phyloP scores from a whole-genome alignment of 2,329 filamentous ascomycete species.

The Thielaviopsis populi region DNA sequence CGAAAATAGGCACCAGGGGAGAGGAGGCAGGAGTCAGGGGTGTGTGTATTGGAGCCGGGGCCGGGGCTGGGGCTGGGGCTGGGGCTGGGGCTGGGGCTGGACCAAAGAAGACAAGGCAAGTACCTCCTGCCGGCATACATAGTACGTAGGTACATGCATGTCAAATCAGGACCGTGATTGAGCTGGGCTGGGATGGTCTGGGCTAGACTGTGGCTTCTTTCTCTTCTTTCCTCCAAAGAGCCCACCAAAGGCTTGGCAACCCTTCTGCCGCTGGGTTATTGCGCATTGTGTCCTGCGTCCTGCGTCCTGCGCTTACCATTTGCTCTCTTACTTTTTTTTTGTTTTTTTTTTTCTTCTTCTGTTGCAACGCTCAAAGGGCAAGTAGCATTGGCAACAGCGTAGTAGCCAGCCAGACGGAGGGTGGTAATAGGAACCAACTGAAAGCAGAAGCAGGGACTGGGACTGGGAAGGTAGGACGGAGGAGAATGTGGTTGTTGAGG shows the following conservation, averaged over 20 bases:
- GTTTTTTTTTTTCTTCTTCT: no score
- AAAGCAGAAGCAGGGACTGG: not conserved
- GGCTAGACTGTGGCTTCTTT: no score
- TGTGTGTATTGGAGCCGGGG: no score
- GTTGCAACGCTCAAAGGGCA: no score
- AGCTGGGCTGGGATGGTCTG: no score
- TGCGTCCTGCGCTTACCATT: not conserved
- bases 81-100: not conserved
- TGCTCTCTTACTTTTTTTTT: no score
- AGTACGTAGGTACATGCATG: no score
- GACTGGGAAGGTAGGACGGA: not conserved
- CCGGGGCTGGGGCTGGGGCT: not conserved
- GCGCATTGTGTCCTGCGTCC: no score
- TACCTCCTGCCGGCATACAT: no score
- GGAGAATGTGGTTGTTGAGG: no score
- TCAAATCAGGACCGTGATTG: no score
- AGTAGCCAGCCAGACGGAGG: not conserved
- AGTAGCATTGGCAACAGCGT: not conserved
- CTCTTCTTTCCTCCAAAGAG: not conserved
- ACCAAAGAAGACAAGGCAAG: not conserved
- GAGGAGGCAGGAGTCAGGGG: not conserved
- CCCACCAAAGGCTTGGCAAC: not conserved
- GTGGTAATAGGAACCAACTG: not conserved
- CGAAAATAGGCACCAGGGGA: not conserved
- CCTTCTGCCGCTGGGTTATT: not conserved